These are phyloP conservation scores for Solanum megistacrolobum DNA, from an alignment of 257 asterid genomes.

Conservation along the genomic window DNA sequence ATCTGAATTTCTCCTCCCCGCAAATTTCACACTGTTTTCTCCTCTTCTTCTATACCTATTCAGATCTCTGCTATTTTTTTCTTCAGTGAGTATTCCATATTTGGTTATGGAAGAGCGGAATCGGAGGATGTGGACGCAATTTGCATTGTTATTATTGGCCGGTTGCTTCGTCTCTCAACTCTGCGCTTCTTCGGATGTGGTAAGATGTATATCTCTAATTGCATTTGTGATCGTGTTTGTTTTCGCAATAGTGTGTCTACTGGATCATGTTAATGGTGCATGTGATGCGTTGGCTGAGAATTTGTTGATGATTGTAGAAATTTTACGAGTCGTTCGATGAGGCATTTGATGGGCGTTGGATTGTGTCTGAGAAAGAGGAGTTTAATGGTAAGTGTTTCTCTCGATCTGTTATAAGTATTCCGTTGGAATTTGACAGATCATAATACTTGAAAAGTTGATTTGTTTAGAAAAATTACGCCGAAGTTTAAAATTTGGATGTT, in stretches of 20 bases:
- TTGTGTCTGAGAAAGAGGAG: conserved; percentile 62
- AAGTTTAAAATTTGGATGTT: not conserved
- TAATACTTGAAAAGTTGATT: not conserved
- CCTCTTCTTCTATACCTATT: conserved; percentile 5
- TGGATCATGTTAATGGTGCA: not conserved
- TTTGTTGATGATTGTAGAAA: conserved; percentile 26
- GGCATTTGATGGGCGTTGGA: conserved; percentile 71
- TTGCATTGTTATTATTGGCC: conserved; percentile 33
- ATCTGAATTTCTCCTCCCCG: not conserved
- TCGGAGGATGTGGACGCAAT: conserved; percentile 31
- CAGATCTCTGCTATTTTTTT: not conserved
- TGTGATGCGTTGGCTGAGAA: not conserved
- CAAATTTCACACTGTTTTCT: not conserved
- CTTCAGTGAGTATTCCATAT: not conserved
- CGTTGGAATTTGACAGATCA: not conserved
- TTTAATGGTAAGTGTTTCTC: conserved; percentile 40
- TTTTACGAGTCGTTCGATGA: conserved; percentile 81
- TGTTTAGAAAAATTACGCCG: not conserved
- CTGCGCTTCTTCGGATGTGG: conserved; percentile 64
- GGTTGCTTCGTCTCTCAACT: conserved; percentile 59
- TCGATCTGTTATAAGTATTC: conserved; percentile 5
- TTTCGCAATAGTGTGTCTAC: not conserved
- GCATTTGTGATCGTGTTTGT: not conserved
- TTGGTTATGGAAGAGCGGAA: not conserved
- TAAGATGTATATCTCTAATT: conserved; percentile 4